Evolutionary conservation across 2,329 filamentous ascomycete genomes (phyloP).

Genomic region (Cordyceps javanica): DNA sequence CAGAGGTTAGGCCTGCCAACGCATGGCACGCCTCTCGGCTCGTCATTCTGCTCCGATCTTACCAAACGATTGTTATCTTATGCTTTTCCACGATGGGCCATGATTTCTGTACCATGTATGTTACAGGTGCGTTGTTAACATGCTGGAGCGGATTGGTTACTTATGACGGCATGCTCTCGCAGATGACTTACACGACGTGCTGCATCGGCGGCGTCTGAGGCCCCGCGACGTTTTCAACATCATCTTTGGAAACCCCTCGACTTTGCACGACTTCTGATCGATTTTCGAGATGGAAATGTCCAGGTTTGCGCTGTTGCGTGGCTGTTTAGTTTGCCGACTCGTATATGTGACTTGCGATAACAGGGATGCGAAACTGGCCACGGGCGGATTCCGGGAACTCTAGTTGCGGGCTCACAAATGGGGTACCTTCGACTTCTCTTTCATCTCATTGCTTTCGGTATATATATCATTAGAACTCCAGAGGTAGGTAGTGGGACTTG

Average conservation of each 20-base stretch:
- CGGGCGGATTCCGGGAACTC: slow-evolving; percentile 3
- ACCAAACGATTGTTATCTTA: background rate
- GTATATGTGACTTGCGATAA: background rate
- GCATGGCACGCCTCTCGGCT: background rate
- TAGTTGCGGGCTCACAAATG: background rate
- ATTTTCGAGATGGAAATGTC: background rate
- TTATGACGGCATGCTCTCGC: background rate
- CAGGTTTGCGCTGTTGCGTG: background rate
- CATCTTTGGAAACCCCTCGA: background rate
- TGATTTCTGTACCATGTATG: background rate
- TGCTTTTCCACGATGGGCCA: background rate
- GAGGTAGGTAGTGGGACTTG: background rate
- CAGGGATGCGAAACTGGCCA: background rate
- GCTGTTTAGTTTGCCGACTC: background rate
- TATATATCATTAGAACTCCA: no score
- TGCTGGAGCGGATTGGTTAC: background rate
- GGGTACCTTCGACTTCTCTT: background rate
- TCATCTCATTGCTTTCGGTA: no score
- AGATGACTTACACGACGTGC: background rate
- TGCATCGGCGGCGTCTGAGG: background rate
- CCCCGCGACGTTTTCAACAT: background rate
- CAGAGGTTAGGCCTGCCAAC: background rate
- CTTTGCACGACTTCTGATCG: background rate
- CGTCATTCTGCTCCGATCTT: background rate
- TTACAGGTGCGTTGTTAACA: background rate